Evolutionary conservation across 345 rosid species (phyloP), one percentile per base, ranked within the genome.

Genomic region (Alliaria petiolata): DNA sequence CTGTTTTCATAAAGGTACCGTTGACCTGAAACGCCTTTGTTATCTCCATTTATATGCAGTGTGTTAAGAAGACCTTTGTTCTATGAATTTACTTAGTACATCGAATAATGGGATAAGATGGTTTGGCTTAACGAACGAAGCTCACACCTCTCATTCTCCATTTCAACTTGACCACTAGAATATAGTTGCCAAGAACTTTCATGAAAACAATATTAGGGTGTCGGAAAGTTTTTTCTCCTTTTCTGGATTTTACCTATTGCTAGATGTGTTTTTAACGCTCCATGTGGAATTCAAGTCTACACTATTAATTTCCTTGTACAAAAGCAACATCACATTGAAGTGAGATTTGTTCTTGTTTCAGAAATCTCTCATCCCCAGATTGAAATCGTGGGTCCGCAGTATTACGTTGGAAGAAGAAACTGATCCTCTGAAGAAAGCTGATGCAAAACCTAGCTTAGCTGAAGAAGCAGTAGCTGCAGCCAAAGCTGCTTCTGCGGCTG

Each of bases 381-480:
- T 95, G 61, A 95, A 85, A 70, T 87, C 88, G 49, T 95, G 99
- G 99, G 85, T 95, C 68, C 91, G 91, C 54, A 85, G 85, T 67
- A 82, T 91, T 76, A 89, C 82, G 20, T 34, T 76, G 31, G 97
- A 91, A 82, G 96, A 91, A 77, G 95, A 91, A 77, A 74, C 88
- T 71, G 86, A 80, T 38, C 60, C 44, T 62, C 74, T 50, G 31
- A 80, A 75, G 69, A 84, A 82, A 81, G 54, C 65, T 56, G 76
- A 78, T 35, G 71, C 65, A 68, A 87, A 86, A 73, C 92, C 97
- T 62, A 92, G 84, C 81, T 70, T 86, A 77, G 89, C 84, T 49
- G 99, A 95, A 76, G 98, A 89, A 72, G 93, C 98, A 51, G 96
- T 92, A 8, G 91, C 92, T 15, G 99, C 97, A 51, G 93, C 97